These are phyloP conservation scores for Phytomonas francai DNA, from an alignment of 208 protist species.

Conservation along the genomic window DNA sequence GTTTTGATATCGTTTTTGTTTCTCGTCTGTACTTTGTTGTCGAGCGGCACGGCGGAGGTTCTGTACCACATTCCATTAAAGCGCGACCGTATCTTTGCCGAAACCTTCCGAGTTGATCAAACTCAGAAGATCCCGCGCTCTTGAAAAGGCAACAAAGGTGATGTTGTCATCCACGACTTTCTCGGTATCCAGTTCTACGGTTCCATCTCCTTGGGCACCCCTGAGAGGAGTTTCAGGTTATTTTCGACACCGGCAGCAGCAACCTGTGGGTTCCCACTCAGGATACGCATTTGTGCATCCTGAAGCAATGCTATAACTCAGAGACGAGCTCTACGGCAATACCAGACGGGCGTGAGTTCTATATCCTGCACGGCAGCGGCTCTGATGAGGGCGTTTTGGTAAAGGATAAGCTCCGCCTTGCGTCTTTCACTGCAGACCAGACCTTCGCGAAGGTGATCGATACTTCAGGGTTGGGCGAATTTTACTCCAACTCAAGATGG, in stretches of 20 bases:
- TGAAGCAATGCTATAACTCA: slow-evolving; percentile 78
- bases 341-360: slow-evolving; percentile 79
- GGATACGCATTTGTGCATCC: slow-evolving; percentile 47
- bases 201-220: slow-evolving; percentile 81
- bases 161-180: slow-evolving; percentile 58
- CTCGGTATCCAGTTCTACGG: slow-evolving; percentile 89
- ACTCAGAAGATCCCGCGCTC: slow-evolving; percentile 16
- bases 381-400: slow-evolving; percentile 84
- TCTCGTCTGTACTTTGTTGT: slow-evolving; percentile 10
- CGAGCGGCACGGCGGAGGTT: slow-evolving; percentile 12
- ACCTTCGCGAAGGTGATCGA: slow-evolving; percentile 85
- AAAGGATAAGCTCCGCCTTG: slow-evolving; percentile 78
- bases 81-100: slow-evolving; percentile 25
- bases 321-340: slow-evolving; percentile 68
- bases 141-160: slow-evolving; percentile 15
- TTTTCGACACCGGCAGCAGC: slow-evolving; percentile 65
- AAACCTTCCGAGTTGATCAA: slow-evolving; percentile 16
- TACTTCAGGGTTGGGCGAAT: slow-evolving; percentile 63
- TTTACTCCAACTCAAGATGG: slow-evolving; percentile 90
- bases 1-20: slow-evolving; percentile 7
- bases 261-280: slow-evolving; percentile 59
- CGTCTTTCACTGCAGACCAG: slow-evolving; percentile 54
- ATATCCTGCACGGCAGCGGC: slow-evolving; percentile 92
- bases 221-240: slow-evolving; percentile 73
- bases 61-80: slow-evolving; percentile 22